phyloP scores from a whole-genome alignment of 257 asterid species.

The Euphrasia confusa region DNA sequence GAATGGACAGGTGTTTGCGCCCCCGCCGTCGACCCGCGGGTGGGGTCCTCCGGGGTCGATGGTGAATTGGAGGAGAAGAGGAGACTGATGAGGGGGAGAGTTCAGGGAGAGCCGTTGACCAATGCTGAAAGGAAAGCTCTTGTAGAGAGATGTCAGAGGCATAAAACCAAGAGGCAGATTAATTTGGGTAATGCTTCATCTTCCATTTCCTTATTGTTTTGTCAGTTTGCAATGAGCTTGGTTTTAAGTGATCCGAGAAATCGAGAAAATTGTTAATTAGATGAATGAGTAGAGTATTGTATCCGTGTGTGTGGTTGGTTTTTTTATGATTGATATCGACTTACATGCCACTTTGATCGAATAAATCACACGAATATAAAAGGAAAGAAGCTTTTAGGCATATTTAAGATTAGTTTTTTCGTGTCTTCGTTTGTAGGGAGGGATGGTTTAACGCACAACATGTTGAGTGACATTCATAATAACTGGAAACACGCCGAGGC shows the following conservation, averaged over 20 bases:
- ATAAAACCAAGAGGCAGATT: conserved; percentile 64
- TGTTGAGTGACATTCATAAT: conserved; percentile 83
- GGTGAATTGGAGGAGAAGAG: conserved; percentile 69
- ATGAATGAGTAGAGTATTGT: neutral
- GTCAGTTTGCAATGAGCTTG: neutral
- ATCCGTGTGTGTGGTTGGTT: neutral
- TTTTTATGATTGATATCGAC: conserved; percentile 4
- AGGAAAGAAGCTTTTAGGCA: neutral
- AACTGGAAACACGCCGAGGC: conserved; percentile 88
- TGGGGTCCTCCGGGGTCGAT: conserved; percentile 45
- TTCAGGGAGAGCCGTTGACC: conserved; percentile 70
- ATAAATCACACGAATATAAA: conserved; percentile 2
- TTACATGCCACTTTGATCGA: neutral
- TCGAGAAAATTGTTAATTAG: neutral
- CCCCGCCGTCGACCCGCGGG: conserved; percentile 76
- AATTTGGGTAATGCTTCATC: conserved; percentile 57
- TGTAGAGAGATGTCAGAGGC: conserved; percentile 47
- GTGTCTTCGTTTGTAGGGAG: conserved; percentile 49
- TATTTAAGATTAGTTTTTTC: neutral
- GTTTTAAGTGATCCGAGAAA: neutral
- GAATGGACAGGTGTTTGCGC: conserved; percentile 97
- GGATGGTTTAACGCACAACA: conserved; percentile 93
- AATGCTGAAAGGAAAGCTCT: conserved; percentile 47
- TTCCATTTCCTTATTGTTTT: neutral
- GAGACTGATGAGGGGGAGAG: conserved; percentile 42